phyloP scores from a whole-genome alignment of 768 basidiomycete species.

The Tricholoma flavovirens region DNA sequence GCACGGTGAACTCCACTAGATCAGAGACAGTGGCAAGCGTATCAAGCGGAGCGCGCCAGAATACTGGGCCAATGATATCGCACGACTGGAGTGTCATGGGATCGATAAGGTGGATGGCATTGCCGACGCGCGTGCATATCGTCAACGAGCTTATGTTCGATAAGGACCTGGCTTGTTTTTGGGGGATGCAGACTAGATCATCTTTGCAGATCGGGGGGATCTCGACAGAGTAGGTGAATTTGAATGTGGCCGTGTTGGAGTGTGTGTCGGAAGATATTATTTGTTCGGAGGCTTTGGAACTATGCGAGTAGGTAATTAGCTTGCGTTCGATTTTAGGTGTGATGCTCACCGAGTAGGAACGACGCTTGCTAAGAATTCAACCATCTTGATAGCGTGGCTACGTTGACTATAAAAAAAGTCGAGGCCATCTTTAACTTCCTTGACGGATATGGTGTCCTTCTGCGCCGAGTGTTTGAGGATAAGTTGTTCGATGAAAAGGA shows the following conservation, averaged over 20 bases:
- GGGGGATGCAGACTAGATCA: conserved; percentile 87
- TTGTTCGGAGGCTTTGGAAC: conserved; percentile 92
- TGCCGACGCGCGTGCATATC: conserved; percentile 87
- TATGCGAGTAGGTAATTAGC: conserved; percentile 20
- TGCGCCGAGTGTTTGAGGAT: conserved; percentile 96
- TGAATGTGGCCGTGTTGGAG: conserved; percentile 89
- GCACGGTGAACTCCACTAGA: conserved; percentile 89
- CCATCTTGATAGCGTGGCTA: conserved; percentile 94
- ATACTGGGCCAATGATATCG: conserved; percentile 73
- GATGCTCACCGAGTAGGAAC: conserved; percentile 75
- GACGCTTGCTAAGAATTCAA: conserved; percentile 83
- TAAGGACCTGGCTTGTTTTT: conserved; percentile 73
- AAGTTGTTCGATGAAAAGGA: conserved; percentile 94
- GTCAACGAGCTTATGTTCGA: conserved; percentile 87
- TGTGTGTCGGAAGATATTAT: conserved; percentile 91
- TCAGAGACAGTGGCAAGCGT: conserved; percentile 78
- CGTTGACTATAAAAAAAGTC: conserved; percentile 95
- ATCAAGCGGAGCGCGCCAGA: conserved; percentile 91
- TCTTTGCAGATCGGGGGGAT: conserved; percentile 97
- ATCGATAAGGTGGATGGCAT: conserved; percentile 87
- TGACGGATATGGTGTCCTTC: conserved; percentile 91
- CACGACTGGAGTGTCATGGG: conserved; percentile 78
- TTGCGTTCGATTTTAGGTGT: conserved; percentile 1
- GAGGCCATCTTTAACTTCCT: conserved; percentile 89
- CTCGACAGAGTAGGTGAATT: conserved; percentile 96